Percentiles rank a stretch among this genome's conserved stretches.
These are phyloP conservation scores for Camellia japonica DNA, from an alignment of 148 eudicot genomes.

Conservation along the genomic window DNA sequence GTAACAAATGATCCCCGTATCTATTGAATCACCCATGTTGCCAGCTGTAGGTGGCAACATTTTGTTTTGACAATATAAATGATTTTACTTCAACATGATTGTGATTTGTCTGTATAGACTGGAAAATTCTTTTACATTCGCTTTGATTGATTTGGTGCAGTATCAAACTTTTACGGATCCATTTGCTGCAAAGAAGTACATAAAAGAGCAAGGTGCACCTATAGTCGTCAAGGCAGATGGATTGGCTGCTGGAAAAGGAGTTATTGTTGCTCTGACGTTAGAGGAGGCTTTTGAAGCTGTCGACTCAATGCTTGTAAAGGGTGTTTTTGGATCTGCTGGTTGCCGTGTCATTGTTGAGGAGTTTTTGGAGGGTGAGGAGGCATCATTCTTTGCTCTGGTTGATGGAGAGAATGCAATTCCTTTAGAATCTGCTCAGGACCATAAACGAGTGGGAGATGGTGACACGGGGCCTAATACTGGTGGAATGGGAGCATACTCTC, in stretches of 20 bases:
- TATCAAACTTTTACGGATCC: constrained; percentile 81
- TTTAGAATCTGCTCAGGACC: constrained; percentile 94
- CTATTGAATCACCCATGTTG: not conserved
- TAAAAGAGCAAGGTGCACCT: constrained; percentile 81
- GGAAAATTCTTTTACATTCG: not conserved
- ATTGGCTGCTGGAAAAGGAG: constrained; percentile 97
- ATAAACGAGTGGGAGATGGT: constrained; percentile 92
- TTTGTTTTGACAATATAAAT: not conserved
- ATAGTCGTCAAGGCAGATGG: constrained; percentile 93
- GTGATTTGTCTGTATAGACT: constrained; percentile 1
- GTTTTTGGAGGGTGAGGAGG: constrained; percentile 92
- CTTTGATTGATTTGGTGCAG: constrained; percentile 49
- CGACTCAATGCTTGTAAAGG: constrained; percentile 78
- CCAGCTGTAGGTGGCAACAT: not conserved
- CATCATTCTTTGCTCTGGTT: constrained; percentile 87
- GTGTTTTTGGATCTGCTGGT: constrained; percentile 77
- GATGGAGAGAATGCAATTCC: constrained; percentile 92
- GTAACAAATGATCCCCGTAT: not conserved
- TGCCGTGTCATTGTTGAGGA: constrained; percentile 78
- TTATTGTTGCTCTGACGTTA: constrained; percentile 77
- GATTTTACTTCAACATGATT: not conserved
- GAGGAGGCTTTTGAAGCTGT: constrained; percentile 85
- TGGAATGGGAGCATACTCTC: constrained; percentile 99
- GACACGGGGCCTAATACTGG: constrained; percentile 95
- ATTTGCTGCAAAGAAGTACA: constrained; percentile 71